phyloP scores from a whole-genome alignment of 1,139 yeast genomes.

The Suhomyces terraborum region DNA sequence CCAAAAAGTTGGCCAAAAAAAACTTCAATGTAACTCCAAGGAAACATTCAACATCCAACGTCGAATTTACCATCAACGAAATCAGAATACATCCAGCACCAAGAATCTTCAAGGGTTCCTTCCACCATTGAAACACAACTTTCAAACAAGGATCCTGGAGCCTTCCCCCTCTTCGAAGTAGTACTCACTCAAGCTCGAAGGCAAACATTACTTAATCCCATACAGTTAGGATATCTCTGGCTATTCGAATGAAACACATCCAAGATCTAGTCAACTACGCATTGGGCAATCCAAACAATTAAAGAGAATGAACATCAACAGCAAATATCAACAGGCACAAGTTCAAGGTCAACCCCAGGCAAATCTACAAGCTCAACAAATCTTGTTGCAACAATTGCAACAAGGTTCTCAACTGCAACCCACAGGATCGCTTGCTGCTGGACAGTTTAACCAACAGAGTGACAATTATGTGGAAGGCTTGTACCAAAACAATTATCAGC shows the following conservation, averaged over 20 bases:
- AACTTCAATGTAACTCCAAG: conserved; percentile 8
- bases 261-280: conserved; percentile 5
- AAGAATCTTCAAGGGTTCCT: conserved; percentile 2
- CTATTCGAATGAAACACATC: conserved; percentile 11
- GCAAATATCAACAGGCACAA: conserved; percentile 36
- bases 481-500: conserved; percentile 33
- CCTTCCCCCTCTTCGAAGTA: conserved; percentile 3
- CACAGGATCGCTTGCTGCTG: conserved; percentile 19
- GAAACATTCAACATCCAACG: conserved; percentile 6
- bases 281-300: conserved; percentile 10
- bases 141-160: conserved; percentile 4
- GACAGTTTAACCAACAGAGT: conserved; percentile 27
- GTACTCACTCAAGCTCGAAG: conserved; percentile 5
- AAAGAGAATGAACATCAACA: conserved; percentile 29
- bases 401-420: conserved; percentile 32
- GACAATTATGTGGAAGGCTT: conserved; percentile 33
- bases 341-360: conserved; percentile 32
- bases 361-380: conserved; percentile 47
- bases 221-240: conserved; percentile 1
- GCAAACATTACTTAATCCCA: conserved; percentile 7
- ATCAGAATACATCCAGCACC: conserved; percentile 3
- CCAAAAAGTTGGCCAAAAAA: conserved; percentile 10
- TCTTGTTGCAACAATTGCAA: conserved; percentile 48
- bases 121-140: conserved; percentile 1
- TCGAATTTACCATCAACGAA: conserved; percentile 7